A percentile compares a stretch with the other conserved stretches of the same genome.
Conservation (phyloP, 768 basidiomycete species). For the Lentinula sp. region DNA sequence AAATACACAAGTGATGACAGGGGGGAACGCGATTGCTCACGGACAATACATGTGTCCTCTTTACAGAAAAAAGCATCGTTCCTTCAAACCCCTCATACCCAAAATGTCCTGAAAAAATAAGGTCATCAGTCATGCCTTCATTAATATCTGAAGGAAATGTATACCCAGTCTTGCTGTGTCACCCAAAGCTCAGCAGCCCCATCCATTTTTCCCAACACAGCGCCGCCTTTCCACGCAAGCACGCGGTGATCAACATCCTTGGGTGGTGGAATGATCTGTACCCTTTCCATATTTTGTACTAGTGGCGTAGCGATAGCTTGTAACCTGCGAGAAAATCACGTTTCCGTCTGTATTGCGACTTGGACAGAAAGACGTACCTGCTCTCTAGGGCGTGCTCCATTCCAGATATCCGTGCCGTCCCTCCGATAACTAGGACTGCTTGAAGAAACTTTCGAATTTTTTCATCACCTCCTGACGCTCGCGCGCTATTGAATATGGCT, state of each 20-base stretch:
- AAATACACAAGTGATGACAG: no score
- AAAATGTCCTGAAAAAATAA: constrained; percentile 52
- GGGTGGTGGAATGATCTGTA: constrained; percentile 90
- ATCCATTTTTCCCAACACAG: constrained; percentile 90
- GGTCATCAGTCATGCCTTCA: not conserved
- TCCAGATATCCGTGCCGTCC: constrained; percentile 73
- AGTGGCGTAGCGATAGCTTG: constrained; percentile 83
- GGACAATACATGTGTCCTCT: no score
- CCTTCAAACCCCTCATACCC: constrained; percentile 77
- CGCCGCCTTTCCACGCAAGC: constrained; percentile 92
- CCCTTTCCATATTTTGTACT: constrained; percentile 79
- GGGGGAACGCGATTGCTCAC: no score
- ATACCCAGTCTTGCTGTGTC: constrained; percentile 80
- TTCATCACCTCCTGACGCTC: constrained; percentile 84
- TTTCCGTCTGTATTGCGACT: not conserved
- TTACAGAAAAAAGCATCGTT: constrained; percentile 75
- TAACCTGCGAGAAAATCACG: constrained; percentile 32
- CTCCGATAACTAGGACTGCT: constrained; percentile 84
- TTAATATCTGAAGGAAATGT: constrained; percentile 15
- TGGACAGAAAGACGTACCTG: constrained; percentile 44
- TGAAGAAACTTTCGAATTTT: constrained; percentile 86
- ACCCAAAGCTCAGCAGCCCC: constrained; percentile 88
- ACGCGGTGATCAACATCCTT: constrained; percentile 88
- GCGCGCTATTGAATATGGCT: constrained; percentile 86
- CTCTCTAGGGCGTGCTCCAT: constrained; percentile 84